These are phyloP conservation scores for Septoria linicola DNA, from an alignment of 2,329 filamentous ascomycete species.

Conservation along the genomic window DNA sequence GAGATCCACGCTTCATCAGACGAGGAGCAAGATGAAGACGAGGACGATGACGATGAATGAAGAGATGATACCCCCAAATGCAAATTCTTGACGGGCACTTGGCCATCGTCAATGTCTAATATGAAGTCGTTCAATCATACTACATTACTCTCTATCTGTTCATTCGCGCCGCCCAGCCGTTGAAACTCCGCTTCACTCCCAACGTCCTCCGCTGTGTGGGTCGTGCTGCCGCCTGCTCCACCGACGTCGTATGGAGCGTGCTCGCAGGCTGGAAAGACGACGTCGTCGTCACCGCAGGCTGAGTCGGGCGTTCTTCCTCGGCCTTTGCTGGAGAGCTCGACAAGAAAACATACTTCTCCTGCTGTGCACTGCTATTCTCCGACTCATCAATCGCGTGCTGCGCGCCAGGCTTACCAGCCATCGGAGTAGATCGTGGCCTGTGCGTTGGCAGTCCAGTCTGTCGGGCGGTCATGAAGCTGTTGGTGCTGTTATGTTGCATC, in stretches of 20 bases:
- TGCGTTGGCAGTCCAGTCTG: slow-evolving; percentile 22
- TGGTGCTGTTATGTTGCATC: slow-evolving; percentile 19
- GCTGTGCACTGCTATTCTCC: slow-evolving; percentile 17
- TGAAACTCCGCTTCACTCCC: slow-evolving; percentile 51
- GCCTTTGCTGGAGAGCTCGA: slow-evolving; percentile 43
- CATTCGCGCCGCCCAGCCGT: slow-evolving; percentile 44
- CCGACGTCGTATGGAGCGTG: slow-evolving; percentile 47
- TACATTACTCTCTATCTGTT: background rate
- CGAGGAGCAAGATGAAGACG: slow-evolving; percentile 14
- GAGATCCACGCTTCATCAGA: slow-evolving; percentile 13
- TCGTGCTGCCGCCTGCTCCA: slow-evolving; percentile 32
- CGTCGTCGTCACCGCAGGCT: slow-evolving; percentile 8
- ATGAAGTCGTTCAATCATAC: background rate
- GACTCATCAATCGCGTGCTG: background rate
- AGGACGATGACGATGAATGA: slow-evolving; percentile 10
- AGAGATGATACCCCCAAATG: slow-evolving; percentile 20
- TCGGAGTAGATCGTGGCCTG: slow-evolving; percentile 29
- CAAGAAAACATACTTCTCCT: slow-evolving; percentile 50
- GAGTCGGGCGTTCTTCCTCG: slow-evolving; percentile 31
- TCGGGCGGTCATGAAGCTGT: slow-evolving; percentile 4
- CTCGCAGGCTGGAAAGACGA: slow-evolving; percentile 39
- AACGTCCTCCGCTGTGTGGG: slow-evolving; percentile 47
- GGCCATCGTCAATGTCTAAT: background rate
- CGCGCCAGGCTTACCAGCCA: slow-evolving; percentile 36
- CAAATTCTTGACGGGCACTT: background rate